Evolutionary conservation across 176 grass and related monocot genomes (phyloP).

Genomic region (Otatea glauca): DNA sequence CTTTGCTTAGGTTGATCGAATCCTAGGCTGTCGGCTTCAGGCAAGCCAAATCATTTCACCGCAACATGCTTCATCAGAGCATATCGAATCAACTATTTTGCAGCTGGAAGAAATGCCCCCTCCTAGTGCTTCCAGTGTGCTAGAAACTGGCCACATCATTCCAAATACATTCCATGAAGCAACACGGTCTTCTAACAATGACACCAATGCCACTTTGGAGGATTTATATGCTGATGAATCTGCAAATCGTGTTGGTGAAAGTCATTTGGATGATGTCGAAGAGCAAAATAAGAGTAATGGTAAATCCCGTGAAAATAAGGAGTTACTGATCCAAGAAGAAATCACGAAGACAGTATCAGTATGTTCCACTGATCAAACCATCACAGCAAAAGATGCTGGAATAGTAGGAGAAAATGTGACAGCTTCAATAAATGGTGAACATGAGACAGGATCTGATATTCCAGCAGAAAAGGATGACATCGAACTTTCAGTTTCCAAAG

Average conservation of each 20-base stretch:
- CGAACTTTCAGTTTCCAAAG: slow-evolving; percentile 33
- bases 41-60: slow-evolving; percentile 43
- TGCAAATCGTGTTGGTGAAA: slow-evolving; percentile 36
- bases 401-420: slow-evolving; percentile 31
- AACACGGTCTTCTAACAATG: slow-evolving; percentile 46
- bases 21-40: slow-evolving; percentile 80
- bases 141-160: slow-evolving; percentile 26
- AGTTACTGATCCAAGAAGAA: slow-evolving; percentile 29
- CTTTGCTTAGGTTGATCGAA: slow-evolving; percentile 83
- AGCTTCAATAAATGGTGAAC: slow-evolving; percentile 44
- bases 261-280: slow-evolving; percentile 43
- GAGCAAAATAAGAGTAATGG: slow-evolving; percentile 37
- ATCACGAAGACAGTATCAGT: slow-evolving; percentile 33
- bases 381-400: slow-evolving; percentile 41
- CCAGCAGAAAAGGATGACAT: slow-evolving; percentile 37
- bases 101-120: slow-evolving; percentile 32
- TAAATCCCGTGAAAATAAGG: slow-evolving; percentile 43
- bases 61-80: slow-evolving; percentile 48
- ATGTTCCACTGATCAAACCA: slow-evolving; percentile 45
- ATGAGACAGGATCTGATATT: slow-evolving; percentile 32
- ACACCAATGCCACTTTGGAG: slow-evolving; percentile 22
- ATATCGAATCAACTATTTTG: slow-evolving; percentile 45
- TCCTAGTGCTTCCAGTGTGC: slow-evolving; percentile 33
- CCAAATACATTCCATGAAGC: slow-evolving; percentile 38
- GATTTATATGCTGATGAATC: slow-evolving; percentile 51